Conservation (phyloP, 2,329 filamentous ascomycete genomes). For the Aurifilum marmelostoma region DNA sequence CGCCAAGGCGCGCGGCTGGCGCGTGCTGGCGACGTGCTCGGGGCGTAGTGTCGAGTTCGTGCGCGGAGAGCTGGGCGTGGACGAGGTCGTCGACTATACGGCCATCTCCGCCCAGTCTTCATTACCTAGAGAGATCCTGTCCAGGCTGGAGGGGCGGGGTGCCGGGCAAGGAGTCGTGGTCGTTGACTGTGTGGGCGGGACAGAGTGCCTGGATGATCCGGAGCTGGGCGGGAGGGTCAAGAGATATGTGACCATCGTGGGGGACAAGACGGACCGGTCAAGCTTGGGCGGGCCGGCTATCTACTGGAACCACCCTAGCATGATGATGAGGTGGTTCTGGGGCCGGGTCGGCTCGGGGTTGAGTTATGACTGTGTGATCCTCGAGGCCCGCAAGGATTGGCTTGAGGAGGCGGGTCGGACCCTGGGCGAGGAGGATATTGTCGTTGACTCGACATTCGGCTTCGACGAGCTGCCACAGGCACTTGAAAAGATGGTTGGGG, state of each 20-base stretch:
- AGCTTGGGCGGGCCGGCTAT: conserved; percentile 18
- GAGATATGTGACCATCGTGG: conserved; percentile 15
- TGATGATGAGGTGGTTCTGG: conserved; percentile 7
- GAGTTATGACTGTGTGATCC: conserved; percentile 16
- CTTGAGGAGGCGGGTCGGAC: conserved; percentile 13
- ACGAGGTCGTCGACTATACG: conserved; percentile 17
- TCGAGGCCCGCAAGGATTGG: conserved; percentile 14
- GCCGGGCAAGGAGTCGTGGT: conserved; percentile 3
- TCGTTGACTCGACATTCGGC: conserved; percentile 10
- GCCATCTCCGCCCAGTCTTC: neutral
- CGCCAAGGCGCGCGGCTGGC: too few relatives aligned
- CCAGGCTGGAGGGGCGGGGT: neutral
- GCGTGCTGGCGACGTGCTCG: too few relatives aligned
- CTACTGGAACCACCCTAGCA: conserved; percentile 11
- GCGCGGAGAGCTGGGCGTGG: too few relatives aligned
- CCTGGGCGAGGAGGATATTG: neutral
- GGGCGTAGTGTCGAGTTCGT: too few relatives aligned
- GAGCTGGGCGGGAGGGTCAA: conserved; percentile 9
- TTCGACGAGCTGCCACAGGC: conserved; percentile 17
- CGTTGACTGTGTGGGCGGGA: conserved; percentile 18
- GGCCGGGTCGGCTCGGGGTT: neutral
- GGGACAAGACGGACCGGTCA: conserved; percentile 13
- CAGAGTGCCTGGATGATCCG: conserved; percentile 9
- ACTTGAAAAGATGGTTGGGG: conserved; percentile 15
- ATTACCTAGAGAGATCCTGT: neutral